A percentile compares a stretch with the other conserved stretches of the same genome.
phyloP scores from a whole-genome alignment of 2,329 filamentous ascomycete species.

The Coniella lustricola region DNA sequence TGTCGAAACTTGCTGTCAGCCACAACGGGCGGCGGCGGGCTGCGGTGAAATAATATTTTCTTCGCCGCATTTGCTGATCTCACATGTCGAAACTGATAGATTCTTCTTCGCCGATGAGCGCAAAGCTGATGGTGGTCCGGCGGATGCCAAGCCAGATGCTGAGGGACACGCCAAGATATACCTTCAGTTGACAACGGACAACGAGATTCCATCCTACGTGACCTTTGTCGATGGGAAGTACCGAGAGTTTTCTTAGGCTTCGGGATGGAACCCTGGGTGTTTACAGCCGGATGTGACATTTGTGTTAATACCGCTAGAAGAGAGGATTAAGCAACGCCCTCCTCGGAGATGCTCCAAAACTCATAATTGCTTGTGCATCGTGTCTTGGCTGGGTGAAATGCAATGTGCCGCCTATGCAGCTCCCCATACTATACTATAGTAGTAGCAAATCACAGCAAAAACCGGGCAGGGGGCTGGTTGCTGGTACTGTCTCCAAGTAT shows the following conservation, averaged over 20 bases:
- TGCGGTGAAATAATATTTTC: too few species aligned
- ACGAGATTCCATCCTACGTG: conserved; percentile 13
- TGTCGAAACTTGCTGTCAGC: too few species aligned
- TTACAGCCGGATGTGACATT: too few species aligned
- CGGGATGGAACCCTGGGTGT: not conserved
- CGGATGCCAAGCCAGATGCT: conserved; percentile 2
- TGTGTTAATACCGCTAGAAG: too few species aligned
- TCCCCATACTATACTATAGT: too few species aligned
- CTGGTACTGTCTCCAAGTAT: not conserved
- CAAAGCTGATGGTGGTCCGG: conserved; percentile 6
- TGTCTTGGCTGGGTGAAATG: not conserved
- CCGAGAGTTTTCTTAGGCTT: not conserved
- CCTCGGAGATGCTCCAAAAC: not conserved
- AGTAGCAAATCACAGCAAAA: too few species aligned
- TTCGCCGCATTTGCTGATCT: not conserved
- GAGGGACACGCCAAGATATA: conserved; percentile 7
- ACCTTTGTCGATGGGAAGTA: conserved; percentile 15
- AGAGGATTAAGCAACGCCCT: not conserved
- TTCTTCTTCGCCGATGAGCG: conserved; percentile 18
- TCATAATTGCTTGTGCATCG: not conserved
- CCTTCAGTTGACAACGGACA: conserved; percentile 5
- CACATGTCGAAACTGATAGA: not conserved
- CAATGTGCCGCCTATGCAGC: too few species aligned
- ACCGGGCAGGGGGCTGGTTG: not conserved
- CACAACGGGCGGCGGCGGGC: too few species aligned